Evolutionary conservation across 148 eudicot species (phyloP), one percentile per base, ranked within the genome.

Genomic region (Camellia lanceoleosa): DNA sequence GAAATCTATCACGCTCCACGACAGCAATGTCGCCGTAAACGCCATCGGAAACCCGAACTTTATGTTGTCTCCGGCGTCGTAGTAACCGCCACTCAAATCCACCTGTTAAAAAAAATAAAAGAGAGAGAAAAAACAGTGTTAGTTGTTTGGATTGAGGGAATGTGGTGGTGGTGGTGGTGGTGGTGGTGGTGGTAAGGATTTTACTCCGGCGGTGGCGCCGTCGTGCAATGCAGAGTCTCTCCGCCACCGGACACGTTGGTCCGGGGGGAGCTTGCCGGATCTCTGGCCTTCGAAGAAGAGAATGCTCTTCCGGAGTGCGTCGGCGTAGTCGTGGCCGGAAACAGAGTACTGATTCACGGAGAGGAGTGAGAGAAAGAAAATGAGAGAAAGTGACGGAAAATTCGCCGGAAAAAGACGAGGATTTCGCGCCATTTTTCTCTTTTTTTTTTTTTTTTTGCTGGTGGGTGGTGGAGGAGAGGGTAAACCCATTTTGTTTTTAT

Each of bases 41-140:
- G 99, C 99, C 99, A 94, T 94, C 71, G 99, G 99, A 56, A 97
- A 94, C 0, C 97, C 98, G 75, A 97, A 97, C 47, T 97, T 97
- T 14, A 97, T 79, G 84, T 97, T 97, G 80, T 97, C 99, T 0
- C 99, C 99, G 7, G 99, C 99, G 83, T 97, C 99, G 80, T 97
- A 97, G 86, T 97, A 97, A 4, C 99, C 99, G 23, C 99, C 99
- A 0, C 84, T 86, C 71, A 97, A 87, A 55, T 97, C 99, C 42
- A 85, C 88, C 98, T 95, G 86, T 23, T 23, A n/a, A 19, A 19
- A 71, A 71, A 38, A 47, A 30, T 30, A 1, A 30, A 30, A 30
- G 38, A 30, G 38, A 30, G 73, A 70, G 55, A 0, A 10, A 12
- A 19, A 43, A 9, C 14, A n/a, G 5, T 19, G 51, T 20, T 18